Conservation (phyloP, 2,329 filamentous ascomycete genomes). For the Aspergillus fijiensis region DNA sequence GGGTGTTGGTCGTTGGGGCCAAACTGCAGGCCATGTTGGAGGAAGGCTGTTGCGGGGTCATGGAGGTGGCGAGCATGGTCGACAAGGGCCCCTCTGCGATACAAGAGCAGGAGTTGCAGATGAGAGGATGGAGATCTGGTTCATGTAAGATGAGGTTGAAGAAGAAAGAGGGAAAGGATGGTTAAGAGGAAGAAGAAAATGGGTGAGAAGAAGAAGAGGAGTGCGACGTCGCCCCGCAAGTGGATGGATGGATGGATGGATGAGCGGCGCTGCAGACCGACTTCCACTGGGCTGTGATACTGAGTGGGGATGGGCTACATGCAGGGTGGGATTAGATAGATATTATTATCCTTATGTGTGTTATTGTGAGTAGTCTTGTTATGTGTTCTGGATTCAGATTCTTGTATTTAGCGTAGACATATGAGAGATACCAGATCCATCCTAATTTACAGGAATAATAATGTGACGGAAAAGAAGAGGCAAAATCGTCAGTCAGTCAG, state of each 20-base stretch:
- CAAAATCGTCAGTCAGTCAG: too few relatives aligned
- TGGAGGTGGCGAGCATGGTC: slow-evolving; percentile 25
- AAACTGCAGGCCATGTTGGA: slow-evolving; percentile 20
- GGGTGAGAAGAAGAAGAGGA: background rate
- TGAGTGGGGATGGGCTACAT: background rate
- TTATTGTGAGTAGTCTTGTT: too few relatives aligned
- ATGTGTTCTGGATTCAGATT: too few relatives aligned
- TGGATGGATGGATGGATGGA: background rate
- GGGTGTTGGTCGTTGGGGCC: slow-evolving; percentile 12
- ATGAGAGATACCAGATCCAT: background rate
- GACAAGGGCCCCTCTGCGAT: slow-evolving; percentile 13
- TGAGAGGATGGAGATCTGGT: background rate
- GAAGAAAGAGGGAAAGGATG: background rate
- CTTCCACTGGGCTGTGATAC: background rate
- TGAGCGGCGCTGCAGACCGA: background rate
- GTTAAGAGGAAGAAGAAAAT: slow-evolving; percentile 1
- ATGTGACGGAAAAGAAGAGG: background rate
- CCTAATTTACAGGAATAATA: background rate
- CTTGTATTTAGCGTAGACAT: too few relatives aligned
- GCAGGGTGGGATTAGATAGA: background rate
- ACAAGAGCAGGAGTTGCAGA: background rate
- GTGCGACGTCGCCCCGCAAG: slow-evolving; percentile 5
- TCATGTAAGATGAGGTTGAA: background rate
- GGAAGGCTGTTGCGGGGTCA: slow-evolving; percentile 19
- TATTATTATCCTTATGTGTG: background rate